phyloP scores from a whole-genome alignment of 2,329 filamentous ascomycete species.

The Bipolaris sorokiniana region DNA sequence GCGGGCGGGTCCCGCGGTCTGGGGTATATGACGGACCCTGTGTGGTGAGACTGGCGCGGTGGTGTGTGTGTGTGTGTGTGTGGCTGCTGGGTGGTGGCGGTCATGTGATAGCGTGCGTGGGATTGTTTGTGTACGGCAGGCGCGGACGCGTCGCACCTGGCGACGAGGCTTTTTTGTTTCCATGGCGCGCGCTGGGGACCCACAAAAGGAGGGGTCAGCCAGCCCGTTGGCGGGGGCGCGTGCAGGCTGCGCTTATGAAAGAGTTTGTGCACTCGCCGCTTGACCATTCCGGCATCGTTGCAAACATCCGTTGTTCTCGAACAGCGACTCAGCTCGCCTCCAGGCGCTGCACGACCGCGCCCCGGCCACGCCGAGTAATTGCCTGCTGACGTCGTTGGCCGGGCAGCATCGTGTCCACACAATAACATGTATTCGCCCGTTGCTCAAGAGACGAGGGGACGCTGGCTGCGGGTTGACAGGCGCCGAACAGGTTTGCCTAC shows the following conservation, averaged over 20 bases:
- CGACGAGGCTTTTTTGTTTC: conserved; percentile 36
- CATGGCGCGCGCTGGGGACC: conserved; percentile 27
- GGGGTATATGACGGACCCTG: conserved; percentile 20
- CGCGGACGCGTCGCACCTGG: conserved; percentile 42
- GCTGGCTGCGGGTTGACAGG: conserved; percentile 13
- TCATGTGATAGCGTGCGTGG: conserved; percentile 44
- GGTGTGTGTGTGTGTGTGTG: background rate
- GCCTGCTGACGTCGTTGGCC: conserved; percentile 17
- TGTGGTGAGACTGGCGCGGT: conserved; percentile 11
- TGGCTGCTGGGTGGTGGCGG: conserved; percentile 12
- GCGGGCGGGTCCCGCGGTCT: conserved; percentile 32
- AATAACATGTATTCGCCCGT: conserved; percentile 7
- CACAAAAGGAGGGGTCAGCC: conserved; percentile 44
- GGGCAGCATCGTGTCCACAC: too few species aligned
- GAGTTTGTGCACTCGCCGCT: conserved; percentile 40
- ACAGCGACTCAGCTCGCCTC: conserved; percentile 38
- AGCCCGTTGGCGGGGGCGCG: conserved; percentile 42
- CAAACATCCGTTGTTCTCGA: conserved; percentile 39
- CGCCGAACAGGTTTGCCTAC: conserved; percentile 17
- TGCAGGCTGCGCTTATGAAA: conserved; percentile 39
- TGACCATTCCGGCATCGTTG: background rate
- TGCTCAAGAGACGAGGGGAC: background rate
- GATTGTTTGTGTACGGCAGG: conserved; percentile 43
- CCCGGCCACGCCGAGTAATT: conserved; percentile 36
- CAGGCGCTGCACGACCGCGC: conserved; percentile 29